A percentile compares a stretch with the other conserved stretches of the same genome.
Evolutionary conservation across 306 rosid genomes (phyloP).

Genomic region (Pueraria montana): DNA sequence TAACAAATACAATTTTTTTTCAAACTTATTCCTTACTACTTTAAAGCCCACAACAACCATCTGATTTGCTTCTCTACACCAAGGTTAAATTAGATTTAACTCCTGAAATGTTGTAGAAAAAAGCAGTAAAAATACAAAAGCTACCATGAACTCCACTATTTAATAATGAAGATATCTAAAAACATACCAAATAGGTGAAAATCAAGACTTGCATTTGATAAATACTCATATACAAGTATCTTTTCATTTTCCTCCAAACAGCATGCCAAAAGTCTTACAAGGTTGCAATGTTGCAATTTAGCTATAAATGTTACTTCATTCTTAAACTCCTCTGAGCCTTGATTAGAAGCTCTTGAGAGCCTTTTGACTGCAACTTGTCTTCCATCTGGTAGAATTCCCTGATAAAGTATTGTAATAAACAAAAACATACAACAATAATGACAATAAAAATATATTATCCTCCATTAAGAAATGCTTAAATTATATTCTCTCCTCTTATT

Average conservation of each 20-base stretch:
- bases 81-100: neutral
- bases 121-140: neutral
- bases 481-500: neutral
- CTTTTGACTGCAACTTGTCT: conserved; percentile 64
- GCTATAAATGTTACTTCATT: conserved; percentile 55
- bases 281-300: conserved; percentile 62
- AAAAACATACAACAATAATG: neutral
- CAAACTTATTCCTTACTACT: neutral
- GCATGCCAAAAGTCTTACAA: conserved; percentile 64
- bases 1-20: too few relatives aligned
- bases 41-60: neutral
- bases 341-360: conserved; percentile 57
- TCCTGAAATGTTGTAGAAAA: neutral
- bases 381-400: conserved; percentile 66
- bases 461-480: neutral
- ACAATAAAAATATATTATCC: neutral
- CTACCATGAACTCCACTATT: neutral
- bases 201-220: neutral
- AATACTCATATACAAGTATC: conserved; percentile 38
- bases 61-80: neutral
- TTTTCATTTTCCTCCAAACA: conserved; percentile 60
- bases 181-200: conserved; percentile 55
- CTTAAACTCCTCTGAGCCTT: conserved; percentile 52
- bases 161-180: neutral
- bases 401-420: neutral